Conservation (phyloP, 805 yeast genomes). For the Wickerhamomyces sydowiorum region DNA sequence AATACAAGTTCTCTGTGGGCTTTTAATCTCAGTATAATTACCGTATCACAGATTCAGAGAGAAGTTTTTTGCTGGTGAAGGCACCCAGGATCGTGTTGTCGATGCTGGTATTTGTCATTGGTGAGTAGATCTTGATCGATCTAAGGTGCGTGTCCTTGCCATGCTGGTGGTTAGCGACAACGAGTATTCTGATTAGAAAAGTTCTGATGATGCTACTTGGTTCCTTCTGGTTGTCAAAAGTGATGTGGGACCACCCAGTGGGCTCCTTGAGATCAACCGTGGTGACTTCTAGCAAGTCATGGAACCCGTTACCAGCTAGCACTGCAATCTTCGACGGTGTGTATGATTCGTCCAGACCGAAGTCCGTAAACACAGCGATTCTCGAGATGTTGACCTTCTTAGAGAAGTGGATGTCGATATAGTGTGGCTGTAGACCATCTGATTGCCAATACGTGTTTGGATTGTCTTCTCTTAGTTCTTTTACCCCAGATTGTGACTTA, state of each 20-base stretch:
- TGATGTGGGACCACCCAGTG: conserved; percentile 71
- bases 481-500: conserved; percentile 68
- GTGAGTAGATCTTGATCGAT: conserved; percentile 57
- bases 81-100: conserved; percentile 18
- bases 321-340: conserved; percentile 72
- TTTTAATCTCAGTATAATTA: conserved; percentile 5
- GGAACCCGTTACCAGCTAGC: conserved; percentile 73
- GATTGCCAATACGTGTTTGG: conserved; percentile 87
- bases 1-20: too few relatives aligned
- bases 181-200: conserved; percentile 54
- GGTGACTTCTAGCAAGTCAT: conserved; percentile 66
- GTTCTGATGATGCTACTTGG: conserved; percentile 55
- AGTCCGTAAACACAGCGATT: conserved; percentile 68
- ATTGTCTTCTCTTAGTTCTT: conserved; percentile 66
- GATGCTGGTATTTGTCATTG: conserved; percentile 24
- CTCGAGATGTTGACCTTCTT: conserved; percentile 66
- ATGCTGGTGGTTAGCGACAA: conserved; percentile 80
- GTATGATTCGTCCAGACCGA: conserved; percentile 77
- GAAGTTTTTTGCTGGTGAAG: conserved; percentile 18
- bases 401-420: conserved; percentile 70
- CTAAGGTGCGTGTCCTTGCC: conserved; percentile 94
- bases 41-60: conserved; percentile 17
- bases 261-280: conserved; percentile 57
- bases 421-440: conserved; percentile 89
- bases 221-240: conserved; percentile 29